Percentiles rank a stretch among this genome's conserved stretches.
Evolutionary conservation across 2,329 filamentous ascomycete species (phyloP).

Genomic region (Byssothecium circinans): DNA sequence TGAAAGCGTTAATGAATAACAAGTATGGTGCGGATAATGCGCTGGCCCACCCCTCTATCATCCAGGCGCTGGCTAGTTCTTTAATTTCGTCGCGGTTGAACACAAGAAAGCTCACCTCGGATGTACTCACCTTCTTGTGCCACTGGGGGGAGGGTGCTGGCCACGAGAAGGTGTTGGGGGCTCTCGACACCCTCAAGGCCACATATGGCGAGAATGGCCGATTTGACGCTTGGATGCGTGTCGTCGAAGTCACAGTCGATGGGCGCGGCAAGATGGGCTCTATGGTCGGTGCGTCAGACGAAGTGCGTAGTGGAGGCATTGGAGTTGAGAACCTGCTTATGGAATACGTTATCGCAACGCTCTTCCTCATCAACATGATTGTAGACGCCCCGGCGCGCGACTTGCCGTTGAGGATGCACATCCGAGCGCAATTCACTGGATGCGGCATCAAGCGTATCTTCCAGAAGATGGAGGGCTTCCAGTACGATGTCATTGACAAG

Average conservation of each 20-base stretch:
- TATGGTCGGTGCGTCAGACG: constrained; percentile 92
- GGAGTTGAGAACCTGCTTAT: constrained; percentile 98
- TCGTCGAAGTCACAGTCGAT: constrained; percentile 95
- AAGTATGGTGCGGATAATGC: constrained; percentile 98
- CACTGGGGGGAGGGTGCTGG: constrained; percentile 90
- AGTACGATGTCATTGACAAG: constrained; percentile 98
- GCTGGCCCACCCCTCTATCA: constrained; percentile 82
- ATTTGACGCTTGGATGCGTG: constrained; percentile 98
- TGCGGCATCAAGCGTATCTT: constrained; percentile 94
- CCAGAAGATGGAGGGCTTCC: constrained; percentile 96
- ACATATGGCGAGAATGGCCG: constrained; percentile 89
- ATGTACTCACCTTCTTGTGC: constrained; percentile 93
- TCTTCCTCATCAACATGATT: constrained; percentile 96
- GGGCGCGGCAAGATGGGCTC: constrained; percentile 99
- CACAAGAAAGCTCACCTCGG: constrained; percentile 91
- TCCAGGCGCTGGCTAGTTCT: constrained; percentile 82
- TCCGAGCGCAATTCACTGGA: constrained; percentile 92
- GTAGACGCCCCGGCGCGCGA: constrained; percentile 89
- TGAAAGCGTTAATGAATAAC: constrained; percentile 99
- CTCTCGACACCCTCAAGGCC: constrained; percentile 86
- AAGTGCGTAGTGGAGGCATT: constrained; percentile 91
- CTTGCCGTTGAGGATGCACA: constrained; percentile 87
- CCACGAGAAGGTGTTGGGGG: constrained; percentile 90
- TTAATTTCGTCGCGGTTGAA: constrained; percentile 86
- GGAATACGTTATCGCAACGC: constrained; percentile 95